These are phyloP conservation scores for Fulvia fulva DNA, from an alignment of 2,329 filamentous ascomycete species.

Conservation along the genomic window DNA sequence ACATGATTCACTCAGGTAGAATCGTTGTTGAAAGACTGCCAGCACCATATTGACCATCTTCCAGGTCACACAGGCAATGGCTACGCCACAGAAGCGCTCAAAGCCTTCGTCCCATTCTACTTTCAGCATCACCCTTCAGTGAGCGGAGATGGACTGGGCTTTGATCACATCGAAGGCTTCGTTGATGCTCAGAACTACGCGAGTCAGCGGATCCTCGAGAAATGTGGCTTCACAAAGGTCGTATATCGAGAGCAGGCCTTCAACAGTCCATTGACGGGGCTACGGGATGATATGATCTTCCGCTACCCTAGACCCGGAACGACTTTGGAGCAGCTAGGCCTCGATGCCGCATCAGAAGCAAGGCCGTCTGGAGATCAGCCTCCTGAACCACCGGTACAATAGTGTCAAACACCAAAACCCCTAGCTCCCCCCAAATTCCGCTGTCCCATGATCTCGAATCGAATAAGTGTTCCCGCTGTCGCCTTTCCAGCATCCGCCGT, in stretches of 20 bases:
- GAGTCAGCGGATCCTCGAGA: slow-evolving; percentile 56
- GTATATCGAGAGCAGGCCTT: not conserved
- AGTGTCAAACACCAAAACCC: not conserved
- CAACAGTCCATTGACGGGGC: slow-evolving; percentile 35
- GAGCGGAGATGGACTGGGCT: slow-evolving; percentile 23
- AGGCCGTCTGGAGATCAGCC: slow-evolving; percentile 5
- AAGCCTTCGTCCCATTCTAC: slow-evolving; percentile 40
- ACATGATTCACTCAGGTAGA: slow-evolving; percentile 39
- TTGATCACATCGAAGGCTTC: slow-evolving; percentile 42
- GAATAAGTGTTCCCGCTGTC: not conserved
- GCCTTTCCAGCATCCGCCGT: not conserved
- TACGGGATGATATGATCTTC: slow-evolving; percentile 35
- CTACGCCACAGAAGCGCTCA: slow-evolving; percentile 43
- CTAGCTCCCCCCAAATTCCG: not conserved
- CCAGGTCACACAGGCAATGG: slow-evolving; percentile 34
- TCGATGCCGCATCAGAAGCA: slow-evolving; percentile 3
- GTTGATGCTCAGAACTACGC: slow-evolving; percentile 48
- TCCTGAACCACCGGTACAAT: slow-evolving; percentile 15
- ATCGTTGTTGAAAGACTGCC: not conserved
- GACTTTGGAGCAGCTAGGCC: slow-evolving; percentile 24
- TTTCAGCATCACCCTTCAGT: slow-evolving; percentile 36
- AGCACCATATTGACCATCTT: not conserved
- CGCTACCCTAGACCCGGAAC: slow-evolving; percentile 29
- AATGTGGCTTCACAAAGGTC: slow-evolving; percentile 48
- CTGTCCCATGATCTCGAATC: not conserved